Conservation (phyloP, 2,329 filamentous ascomycete genomes). For the Colletotrichum siamense region DNA sequence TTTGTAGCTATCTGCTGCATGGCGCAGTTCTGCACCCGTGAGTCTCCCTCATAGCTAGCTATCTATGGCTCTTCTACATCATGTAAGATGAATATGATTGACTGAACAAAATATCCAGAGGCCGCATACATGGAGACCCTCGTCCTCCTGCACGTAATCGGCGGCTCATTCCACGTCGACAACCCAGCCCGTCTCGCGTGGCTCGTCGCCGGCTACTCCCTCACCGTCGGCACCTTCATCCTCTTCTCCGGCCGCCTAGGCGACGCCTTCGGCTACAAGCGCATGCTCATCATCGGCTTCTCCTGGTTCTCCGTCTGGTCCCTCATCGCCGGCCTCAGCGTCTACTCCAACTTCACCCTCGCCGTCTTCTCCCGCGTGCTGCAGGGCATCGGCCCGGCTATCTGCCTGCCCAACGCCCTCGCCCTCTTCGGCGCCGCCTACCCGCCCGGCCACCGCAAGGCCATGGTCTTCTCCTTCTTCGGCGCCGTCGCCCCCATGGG, state of each 20-base stretch:
- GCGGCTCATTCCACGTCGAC: constrained; percentile 6
- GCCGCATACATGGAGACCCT: constrained; percentile 31
- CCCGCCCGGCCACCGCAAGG: constrained; percentile 60
- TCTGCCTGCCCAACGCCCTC: constrained; percentile 68
- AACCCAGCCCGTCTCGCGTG: constrained; percentile 52
- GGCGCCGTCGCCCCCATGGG: constrained; percentile 52
- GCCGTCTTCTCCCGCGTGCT: constrained; percentile 50
- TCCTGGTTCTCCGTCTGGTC: constrained; percentile 62
- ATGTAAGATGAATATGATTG: too few relatives aligned
- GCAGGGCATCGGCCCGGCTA: constrained; percentile 65
- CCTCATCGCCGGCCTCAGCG: constrained; percentile 51
- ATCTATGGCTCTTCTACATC: constrained; percentile 12
- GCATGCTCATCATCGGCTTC: constrained; percentile 59
- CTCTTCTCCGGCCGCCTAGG: constrained; percentile 63
- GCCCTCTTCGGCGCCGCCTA: constrained; percentile 67
- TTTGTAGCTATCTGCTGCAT: constrained; percentile 50
- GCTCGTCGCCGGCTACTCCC: constrained; percentile 63
- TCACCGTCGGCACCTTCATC: constrained; percentile 64
- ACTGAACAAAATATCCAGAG: constrained; percentile 31
- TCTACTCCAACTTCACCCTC: constrained; percentile 23
- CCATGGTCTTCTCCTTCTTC: constrained; percentile 63
- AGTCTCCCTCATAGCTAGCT: neutral
- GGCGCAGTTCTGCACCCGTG: constrained; percentile 29
- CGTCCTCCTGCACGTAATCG: constrained; percentile 12
- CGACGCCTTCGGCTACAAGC: constrained; percentile 64